Base-by-base conservation (phyloP, 2,329 filamentous ascomycete species). In the Pseudogymnoascus sp. region DNA sequence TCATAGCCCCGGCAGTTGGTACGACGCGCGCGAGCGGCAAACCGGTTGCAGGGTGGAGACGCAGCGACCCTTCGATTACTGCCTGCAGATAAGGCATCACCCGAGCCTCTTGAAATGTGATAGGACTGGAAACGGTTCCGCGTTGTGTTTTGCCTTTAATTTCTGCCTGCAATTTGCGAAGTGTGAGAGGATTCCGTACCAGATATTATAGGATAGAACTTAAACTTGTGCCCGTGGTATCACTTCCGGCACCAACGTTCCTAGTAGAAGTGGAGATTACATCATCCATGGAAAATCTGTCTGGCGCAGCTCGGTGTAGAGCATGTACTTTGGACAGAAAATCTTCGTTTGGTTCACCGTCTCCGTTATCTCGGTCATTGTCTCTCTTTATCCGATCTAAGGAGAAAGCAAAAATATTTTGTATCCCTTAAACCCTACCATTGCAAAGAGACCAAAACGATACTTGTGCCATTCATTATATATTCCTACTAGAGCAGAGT, bases 141-240 rank as follows among this genome's bases (percentile, higher is more conserved):
- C 12, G 35, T 19, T 31, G 58, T 21, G 7, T 14, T 10, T 37
- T 59, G 8, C 14, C 23, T 26, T 65, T 59, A 5, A 65, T 16
- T 35, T 65, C 63, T 19, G 39, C 49, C 5, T 26, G 19, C 16
- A 65, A 26, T 45, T 59, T 63, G 6, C 10, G 11, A 16, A 60
- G 65, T 4, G 63, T 65, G 1, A 14, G 2, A 1, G 69, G 73
- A 38, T 74, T 71, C 37, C 74, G 74, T 3, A 80, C 61, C 1
- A 83, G 70, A 63, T 78, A 65, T 63, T 79, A 81, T 31, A 83
- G 67, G 4, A 80, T 72, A 2, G 75, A 71, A 0, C 74, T 74
- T 0, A 84, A 72, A 2, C 74, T 77, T 49, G 81, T 78, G 1
- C 78, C 75, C 0, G 81, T 83, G 0, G 81, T 83, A 64, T 78